Base-by-base conservation (phyloP, 306 rosid species). In the Sindora glabra region DNA sequence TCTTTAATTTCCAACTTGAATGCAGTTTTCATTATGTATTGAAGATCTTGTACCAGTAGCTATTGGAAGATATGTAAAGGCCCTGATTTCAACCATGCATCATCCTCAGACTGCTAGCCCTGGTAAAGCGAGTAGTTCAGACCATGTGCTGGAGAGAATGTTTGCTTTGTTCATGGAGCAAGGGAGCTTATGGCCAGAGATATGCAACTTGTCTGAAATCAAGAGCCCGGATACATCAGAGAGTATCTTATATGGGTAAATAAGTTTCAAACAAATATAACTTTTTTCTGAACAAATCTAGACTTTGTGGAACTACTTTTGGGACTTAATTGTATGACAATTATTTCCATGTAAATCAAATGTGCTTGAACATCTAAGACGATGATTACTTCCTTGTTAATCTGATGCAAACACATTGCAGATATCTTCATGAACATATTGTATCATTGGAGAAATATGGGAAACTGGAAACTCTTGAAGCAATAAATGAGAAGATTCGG, bases 41-140 rank as follows among this genome's bases (percentile, higher is more conserved):
- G 98, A 91, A 83, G 98, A 91, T 88, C 81, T 91, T 74, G 95
- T 91, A 52, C 96, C 98, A 7, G 88, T 85, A 58, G 95, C 96
- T 64, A 84, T 88, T 16, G 98, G 95, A 61, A 83, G 87, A 74
- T 79, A 88, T 36, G 57, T 91, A 47, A 85, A 85, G 69, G 89
- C 84, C 58, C 78, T 91, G 59, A 55, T 85, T 76, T 77, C 95
- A 66, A 70, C 85, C 22, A 46, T 83, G 70, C 63, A 33, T 48
- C 92, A 78, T 67, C 58, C 76, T 61, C 79, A 72, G 78, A 74
- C 59, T 74, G 30, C 75, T 59, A 62, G 70, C 72, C 70, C 81
- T 45, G 55, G 76, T 67, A 42, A 74, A 62, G 59, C 49, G 56
- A 70, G 77, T 70, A 71, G 79, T 68, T 76, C 76, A 36, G 92